Percentiles rank a stretch among this genome's conserved stretches.
Conservation (phyloP, 2,329 filamentous ascomycete species). For the Fonsecaea erecta region DNA sequence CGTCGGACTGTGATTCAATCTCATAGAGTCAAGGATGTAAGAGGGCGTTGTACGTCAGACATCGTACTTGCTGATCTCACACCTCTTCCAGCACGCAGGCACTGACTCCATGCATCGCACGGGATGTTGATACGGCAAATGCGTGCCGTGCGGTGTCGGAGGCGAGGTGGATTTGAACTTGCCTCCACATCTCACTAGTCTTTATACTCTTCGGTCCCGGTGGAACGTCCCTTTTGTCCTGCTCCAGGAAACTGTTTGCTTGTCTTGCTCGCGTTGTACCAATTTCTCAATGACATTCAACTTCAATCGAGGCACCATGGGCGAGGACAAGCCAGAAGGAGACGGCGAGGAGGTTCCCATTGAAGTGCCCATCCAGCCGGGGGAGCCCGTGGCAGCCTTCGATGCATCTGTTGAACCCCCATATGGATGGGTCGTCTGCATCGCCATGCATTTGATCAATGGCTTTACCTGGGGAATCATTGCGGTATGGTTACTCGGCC, state of each 20-base stretch:
- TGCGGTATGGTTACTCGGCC: slow-evolving; percentile 27
- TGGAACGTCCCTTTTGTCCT: background rate
- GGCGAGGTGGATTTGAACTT: background rate
- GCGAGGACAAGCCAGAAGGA: slow-evolving; percentile 13
- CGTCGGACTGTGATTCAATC: background rate
- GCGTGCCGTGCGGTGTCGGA: slow-evolving; percentile 13
- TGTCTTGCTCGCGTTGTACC: background rate
- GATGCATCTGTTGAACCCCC: slow-evolving; percentile 34
- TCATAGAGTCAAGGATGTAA: background rate
- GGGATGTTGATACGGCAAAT: slow-evolving; percentile 8
- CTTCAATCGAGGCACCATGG: background rate
- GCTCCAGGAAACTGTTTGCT: background rate
- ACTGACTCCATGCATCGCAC: background rate
- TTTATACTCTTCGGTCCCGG: background rate
- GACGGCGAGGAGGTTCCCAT: slow-evolving; percentile 14
- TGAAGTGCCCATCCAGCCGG: slow-evolving; percentile 20
- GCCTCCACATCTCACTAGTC: slow-evolving; percentile 8
- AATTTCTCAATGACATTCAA: background rate
- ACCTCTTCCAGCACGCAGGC: background rate
- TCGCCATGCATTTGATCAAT: slow-evolving; percentile 40
- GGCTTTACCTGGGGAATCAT: slow-evolving; percentile 43
- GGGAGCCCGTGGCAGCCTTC: slow-evolving; percentile 1
- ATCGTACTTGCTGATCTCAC: background rate
- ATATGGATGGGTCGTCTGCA: slow-evolving; percentile 43
- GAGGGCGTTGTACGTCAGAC: background rate